Percentiles rank a stretch among this genome's conserved stretches.
phyloP scores from a whole-genome alignment of 78 protist genomes.

The Diacronema lutheri region DNA sequence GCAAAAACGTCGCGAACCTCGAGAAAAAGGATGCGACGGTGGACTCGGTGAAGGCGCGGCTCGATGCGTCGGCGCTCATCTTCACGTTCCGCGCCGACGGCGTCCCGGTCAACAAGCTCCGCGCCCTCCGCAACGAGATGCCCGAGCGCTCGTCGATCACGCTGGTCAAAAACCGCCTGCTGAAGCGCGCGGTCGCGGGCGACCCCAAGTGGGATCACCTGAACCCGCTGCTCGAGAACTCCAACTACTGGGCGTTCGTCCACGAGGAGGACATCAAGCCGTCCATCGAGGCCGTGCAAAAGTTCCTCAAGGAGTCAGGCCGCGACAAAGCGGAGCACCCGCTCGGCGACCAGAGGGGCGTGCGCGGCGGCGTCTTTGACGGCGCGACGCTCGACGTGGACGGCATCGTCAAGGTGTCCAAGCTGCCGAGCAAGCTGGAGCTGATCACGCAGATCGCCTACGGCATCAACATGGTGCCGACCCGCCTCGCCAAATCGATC shows the following conservation, averaged over 20 bases:
- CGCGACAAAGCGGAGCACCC: background rate
- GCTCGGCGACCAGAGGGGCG: background rate
- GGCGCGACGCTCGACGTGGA: background rate
- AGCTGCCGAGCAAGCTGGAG: slow-evolving; percentile 19
- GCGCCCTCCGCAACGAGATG: background rate
- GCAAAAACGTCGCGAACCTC: too few species aligned
- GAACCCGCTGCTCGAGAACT: background rate
- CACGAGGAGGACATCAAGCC: background rate
- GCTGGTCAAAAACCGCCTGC: background rate
- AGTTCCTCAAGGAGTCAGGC: background rate
- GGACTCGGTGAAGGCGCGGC: background rate
- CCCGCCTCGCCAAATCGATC: background rate
- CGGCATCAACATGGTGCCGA: background rate
- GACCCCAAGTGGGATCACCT: background rate
- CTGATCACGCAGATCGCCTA: background rate
- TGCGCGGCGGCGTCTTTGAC: slow-evolving; percentile 5
- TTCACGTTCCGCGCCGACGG: slow-evolving; percentile 14
- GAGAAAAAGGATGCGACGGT: background rate
- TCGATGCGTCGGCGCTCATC: background rate
- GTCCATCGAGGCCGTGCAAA: background rate
- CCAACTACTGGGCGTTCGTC: slow-evolving; percentile 3
- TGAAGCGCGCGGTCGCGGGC: background rate
- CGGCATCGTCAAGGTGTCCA: background rate
- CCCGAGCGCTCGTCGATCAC: background rate
- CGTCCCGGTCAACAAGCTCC: background rate